Evolutionary conservation across 768 basidiomycete genomes (phyloP).

Genomic region (Tephrocybe sp.): DNA sequence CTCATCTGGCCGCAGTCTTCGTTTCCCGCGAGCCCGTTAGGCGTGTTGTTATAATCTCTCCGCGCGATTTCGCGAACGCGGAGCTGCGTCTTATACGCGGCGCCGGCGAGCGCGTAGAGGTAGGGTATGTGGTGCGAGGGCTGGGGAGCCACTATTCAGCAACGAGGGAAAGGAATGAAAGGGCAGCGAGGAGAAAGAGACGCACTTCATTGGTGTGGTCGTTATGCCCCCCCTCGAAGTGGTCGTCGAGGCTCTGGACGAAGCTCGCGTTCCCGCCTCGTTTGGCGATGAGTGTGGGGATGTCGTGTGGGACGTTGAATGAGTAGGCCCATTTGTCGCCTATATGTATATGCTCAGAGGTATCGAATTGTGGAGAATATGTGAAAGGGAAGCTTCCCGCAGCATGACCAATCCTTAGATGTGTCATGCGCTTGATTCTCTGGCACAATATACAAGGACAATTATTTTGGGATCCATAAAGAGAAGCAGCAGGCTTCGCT

Average conservation of each 20-base stretch:
- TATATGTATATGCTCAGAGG: too few relatives aligned
- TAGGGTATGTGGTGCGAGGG: slow-evolving; percentile 89
- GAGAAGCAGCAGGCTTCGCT: too few relatives aligned
- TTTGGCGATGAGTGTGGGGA: slow-evolving; percentile 57
- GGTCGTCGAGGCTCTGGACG: slow-evolving; percentile 63
- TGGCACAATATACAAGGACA: too few relatives aligned
- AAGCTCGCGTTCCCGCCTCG: slow-evolving; percentile 70
- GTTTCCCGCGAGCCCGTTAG: slow-evolving; percentile 78
- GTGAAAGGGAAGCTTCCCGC: too few relatives aligned
- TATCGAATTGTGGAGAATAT: too few relatives aligned
- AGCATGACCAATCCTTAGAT: too few relatives aligned
- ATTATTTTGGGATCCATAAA: too few relatives aligned
- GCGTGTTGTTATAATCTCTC: slow-evolving; percentile 64
- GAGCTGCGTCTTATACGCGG: slow-evolving; percentile 69
- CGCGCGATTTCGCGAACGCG: slow-evolving; percentile 67
- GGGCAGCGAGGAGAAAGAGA: background rate
- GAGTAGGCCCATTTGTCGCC: slow-evolving; percentile 68
- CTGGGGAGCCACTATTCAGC: slow-evolving; percentile 31
- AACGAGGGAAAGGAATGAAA: too few relatives aligned
- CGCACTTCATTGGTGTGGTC: slow-evolving; percentile 79
- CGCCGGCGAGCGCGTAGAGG: slow-evolving; percentile 71
- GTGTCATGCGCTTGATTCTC: too few relatives aligned
- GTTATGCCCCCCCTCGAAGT: slow-evolving; percentile 66
- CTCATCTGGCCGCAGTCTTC: slow-evolving; percentile 93
- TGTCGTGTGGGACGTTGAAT: slow-evolving; percentile 74